Conservation (phyloP, 2,329 filamentous ascomycete genomes). For the Dendryphion nanum region DNA sequence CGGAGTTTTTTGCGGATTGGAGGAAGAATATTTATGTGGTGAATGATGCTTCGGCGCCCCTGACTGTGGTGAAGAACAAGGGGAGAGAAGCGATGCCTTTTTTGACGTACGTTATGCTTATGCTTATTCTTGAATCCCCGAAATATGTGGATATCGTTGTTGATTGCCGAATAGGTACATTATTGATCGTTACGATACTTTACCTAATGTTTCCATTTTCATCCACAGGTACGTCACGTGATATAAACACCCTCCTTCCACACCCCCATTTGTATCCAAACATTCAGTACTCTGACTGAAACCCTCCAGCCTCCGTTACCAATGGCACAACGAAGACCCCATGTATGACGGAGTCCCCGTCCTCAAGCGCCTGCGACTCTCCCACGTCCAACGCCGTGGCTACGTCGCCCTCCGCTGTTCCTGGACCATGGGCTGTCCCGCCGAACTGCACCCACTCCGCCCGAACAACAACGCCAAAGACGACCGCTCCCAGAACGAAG, state of each 20-base stretch:
- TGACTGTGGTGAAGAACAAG: slow-evolving; percentile 44
- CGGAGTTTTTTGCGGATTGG: slow-evolving; percentile 26
- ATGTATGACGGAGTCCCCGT: slow-evolving; percentile 48
- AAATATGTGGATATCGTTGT: background rate
- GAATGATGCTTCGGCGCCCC: slow-evolving; percentile 30
- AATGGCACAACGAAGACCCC: slow-evolving; percentile 49
- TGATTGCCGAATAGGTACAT: slow-evolving; percentile 28
- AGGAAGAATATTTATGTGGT: slow-evolving; percentile 39
- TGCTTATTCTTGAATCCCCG: background rate
- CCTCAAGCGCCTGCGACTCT: slow-evolving; percentile 44
- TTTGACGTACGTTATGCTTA: slow-evolving; percentile 35
- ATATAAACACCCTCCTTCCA: no score
- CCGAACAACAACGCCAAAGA: slow-evolving; percentile 30
- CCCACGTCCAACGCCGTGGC: slow-evolving; percentile 45
- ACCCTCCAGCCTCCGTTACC: slow-evolving; percentile 35
- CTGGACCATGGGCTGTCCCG: slow-evolving; percentile 50
- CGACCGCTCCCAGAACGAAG: slow-evolving; percentile 24
- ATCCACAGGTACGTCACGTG: no score
- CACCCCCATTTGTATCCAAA: no score
- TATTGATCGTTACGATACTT: slow-evolving; percentile 30
- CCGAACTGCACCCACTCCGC: slow-evolving; percentile 44
- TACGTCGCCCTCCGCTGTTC: slow-evolving; percentile 52
- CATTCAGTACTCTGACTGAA: no score
- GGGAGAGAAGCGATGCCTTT: slow-evolving; percentile 47
- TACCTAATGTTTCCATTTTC: slow-evolving; percentile 36